Evolutionary conservation across 140 eudicot species (phyloP), one percentile per base, ranked within the genome.

Genomic region (Oenanthe javanica): DNA sequence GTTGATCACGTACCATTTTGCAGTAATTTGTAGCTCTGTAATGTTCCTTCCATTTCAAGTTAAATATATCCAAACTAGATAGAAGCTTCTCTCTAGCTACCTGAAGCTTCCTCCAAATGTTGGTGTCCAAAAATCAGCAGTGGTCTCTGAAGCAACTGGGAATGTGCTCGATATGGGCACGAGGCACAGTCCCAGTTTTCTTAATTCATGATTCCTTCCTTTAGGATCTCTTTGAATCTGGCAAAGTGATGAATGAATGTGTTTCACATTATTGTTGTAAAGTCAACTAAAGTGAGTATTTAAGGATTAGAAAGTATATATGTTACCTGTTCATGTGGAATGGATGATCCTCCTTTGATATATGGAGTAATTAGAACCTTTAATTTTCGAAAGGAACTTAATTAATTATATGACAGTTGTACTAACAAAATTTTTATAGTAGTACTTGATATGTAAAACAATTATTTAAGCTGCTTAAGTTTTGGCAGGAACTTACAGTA

Each of bases 111-210:
- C 89, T 73, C 96, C 93, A 77, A 90, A 89, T 38, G 88, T 84
- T 78, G 98, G 91, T 83, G 97, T 81, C 98, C 97, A 94, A 79
- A 92, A 94, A 79, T 94, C 97, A n/a, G 90, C 82, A 13, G 85
- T 77, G 4, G 93, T 80, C 81, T 92, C 96, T 15, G 97, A 74
- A 23, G 96, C 88, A 2, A 92, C 92, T 15, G 98, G 94, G 71
- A 92, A 90, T 1, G 98, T 94, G 86, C 96, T 90, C 11, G 98
- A 86, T 45, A 94, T 86, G 9, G 98, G 98, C 84, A 94, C 98
- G 12, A 94, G 89, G 87, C 98, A 92, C 59, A 94, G 95, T 46
- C 98, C 98, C 27, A 92, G 89, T 75, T 93, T 90, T 76, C 82
- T 89, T 52, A 94, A 70, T 84, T 92, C 95, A 72, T 87, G 83